Base-by-base conservation (phyloP, 176 grass and related monocot genomes). In the Lolium multiflorum region DNA sequence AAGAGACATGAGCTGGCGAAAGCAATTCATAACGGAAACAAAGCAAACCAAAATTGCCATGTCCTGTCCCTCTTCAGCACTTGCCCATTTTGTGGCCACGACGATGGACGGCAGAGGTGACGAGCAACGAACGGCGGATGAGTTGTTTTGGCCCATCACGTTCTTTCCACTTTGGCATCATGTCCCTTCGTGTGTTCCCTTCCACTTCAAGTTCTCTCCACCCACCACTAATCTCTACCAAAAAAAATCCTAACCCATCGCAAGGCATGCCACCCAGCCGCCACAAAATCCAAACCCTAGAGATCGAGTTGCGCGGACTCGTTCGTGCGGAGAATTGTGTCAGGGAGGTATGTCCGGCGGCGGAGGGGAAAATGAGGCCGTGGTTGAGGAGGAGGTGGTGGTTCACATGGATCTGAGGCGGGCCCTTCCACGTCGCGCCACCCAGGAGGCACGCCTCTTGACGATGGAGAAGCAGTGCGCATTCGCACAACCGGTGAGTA, bases 401-500 rank as follows among this genome's bases (percentile, higher is more conserved):
- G 88, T 78, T 63, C 52, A 83, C 74, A 25, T 90, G 87, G 95
- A 97, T 18, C 87, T 97, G 41, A 7, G 7, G 63, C 89, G 92
- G 22, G 79, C 58, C 25, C 87, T 95, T 17, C 79, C 85, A 46
- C 64, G 66, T 11, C 67, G 71, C 71, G 71, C 71, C 21, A 5
- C 43, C 37, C 47, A 22, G 64, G 54, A n/a, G 10, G 41, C 25
- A 28, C 55, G 20, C 37, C 16, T 13, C 59, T 7, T 63, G 48
- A 4, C 62, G 14, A n/a, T 35, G n/a, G 61, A 85, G 47, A 78
- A 90, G 44, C 85, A 94, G 56, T n/a, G 85, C 17, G 64, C 25
- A 46, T 70, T 94, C 8, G 92, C 90, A 28, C 88, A 79, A 28
- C 92, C 94, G 89, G 95, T 90, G 46, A 65, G 74, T 43, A 72